These are phyloP conservation scores for Erodium maritimum DNA, from an alignment of 345 rosid genomes.

Conservation along the genomic window DNA sequence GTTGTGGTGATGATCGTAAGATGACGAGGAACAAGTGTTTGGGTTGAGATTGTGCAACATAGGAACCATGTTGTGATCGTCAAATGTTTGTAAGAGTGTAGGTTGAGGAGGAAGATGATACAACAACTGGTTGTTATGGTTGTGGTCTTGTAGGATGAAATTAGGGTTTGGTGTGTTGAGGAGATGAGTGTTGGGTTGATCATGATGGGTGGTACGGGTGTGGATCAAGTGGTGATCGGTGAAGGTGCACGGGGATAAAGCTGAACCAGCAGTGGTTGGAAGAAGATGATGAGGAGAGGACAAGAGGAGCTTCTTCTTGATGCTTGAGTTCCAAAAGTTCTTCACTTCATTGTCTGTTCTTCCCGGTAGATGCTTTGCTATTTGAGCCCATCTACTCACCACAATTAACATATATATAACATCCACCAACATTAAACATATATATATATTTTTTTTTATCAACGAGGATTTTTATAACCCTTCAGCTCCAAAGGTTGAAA, in stretches of 20 bases:
- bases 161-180: not conserved
- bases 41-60: not conserved
- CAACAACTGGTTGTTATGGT: not conserved
- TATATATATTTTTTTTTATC: not conserved
- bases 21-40: not conserved
- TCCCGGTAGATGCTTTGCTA: conserved; percentile 82
- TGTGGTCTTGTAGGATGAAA: not conserved
- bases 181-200: not conserved
- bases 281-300: conserved; percentile 33
- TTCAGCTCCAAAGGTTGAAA: no score
- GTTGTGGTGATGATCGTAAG: not conserved
- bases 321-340: conserved; percentile 90
- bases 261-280: not conserved
- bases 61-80: not conserved
- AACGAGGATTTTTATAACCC: no score
- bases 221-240: not conserved
- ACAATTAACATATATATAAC: no score
- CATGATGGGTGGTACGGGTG: not conserved
- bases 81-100: not conserved
- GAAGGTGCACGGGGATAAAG: not conserved
- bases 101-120: not conserved
- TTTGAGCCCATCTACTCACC: conserved; percentile 64
- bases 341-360: conserved; percentile 93
- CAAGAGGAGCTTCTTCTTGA: conserved; percentile 69
- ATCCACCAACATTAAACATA: no score